Base-by-base conservation (phyloP, 73 alveolate species). In the Symbiodinium pilosum region DNA sequence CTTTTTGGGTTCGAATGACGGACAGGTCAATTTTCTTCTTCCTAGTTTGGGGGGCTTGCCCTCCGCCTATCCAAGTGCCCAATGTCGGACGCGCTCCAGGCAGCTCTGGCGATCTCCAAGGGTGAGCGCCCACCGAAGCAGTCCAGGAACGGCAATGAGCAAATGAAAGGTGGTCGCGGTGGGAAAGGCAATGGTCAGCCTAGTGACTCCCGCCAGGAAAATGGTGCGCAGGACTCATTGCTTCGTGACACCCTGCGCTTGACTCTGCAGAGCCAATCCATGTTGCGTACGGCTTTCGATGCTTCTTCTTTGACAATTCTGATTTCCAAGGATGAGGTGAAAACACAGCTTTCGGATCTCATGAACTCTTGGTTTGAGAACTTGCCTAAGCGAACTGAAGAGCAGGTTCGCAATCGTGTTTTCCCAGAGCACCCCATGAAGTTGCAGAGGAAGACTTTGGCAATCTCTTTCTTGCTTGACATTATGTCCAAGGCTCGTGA, bases 391-490 rank as follows among this genome's bases (percentile, higher is more conserved):
- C 44, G 43, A 11, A 71, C 30, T 0, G 84, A 71, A 7, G 43
- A 71, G 43, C 84, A 71, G 43, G 44, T 56, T 11, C 99, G 99
- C 99, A 99, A 99, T 71, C 99, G 99, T 69, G 99, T 99, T 93
- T 99, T 99, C 44, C 99, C 99, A n/a, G 99, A 99, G 99, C 99
- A 99, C 81, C 99, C 99, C 99, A 56, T 56, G 75, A 56, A 56
- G 38, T 20, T 56, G 34, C 6, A 11, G 9, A 30, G 75, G 36
- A 56, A 56, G 32, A 26, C 2, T 11, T 26, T 56, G 28, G 75
- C 36, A 11, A 26, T 56, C 36, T 34, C 16, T 30, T 56, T 21
- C 32, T 7, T 26, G 8, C 36, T 56, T 34, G 26, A 56, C 3
- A 3, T 20, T 26, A 56, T 56, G 75, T 16, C 75, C 32, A 56